Conservation (phyloP, 192 early-diverging fungal species). For the Cladochytrium replicatum region DNA sequence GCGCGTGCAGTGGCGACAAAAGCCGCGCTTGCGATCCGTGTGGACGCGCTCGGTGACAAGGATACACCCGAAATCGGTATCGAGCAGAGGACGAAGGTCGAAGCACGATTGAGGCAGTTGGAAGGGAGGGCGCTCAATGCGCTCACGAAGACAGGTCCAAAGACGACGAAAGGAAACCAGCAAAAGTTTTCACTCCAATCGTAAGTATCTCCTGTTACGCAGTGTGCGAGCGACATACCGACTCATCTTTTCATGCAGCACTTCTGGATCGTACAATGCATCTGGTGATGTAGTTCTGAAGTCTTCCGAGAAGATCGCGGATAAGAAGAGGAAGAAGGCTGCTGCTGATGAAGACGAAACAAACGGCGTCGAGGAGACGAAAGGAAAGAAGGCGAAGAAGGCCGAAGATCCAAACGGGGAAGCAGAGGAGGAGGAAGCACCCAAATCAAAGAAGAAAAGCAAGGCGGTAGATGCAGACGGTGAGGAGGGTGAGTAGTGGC, state of each 20-base stretch:
- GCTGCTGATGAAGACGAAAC: conserved; percentile 28
- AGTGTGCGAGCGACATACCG: too few species aligned
- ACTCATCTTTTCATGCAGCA: background rate
- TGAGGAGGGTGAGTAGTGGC: too few species aligned
- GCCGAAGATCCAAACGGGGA: conserved; percentile 30
- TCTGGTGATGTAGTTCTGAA: conserved; percentile 31
- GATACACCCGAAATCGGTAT: conserved; percentile 69
- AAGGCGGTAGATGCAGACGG: too few species aligned
- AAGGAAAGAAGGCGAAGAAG: conserved; percentile 31
- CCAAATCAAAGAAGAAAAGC: too few species aligned
- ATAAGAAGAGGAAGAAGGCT: conserved; percentile 27
- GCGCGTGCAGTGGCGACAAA: conserved; percentile 90
- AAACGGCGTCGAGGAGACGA: conserved; percentile 35
- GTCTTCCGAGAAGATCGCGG: conserved; percentile 16
- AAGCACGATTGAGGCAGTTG: conserved; percentile 77
- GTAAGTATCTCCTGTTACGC: background rate
- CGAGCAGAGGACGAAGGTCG: conserved; percentile 76
- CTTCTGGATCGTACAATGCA: conserved; percentile 31
- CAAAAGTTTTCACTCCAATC: conserved; percentile 50
- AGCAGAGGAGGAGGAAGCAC: conserved; percentile 27
- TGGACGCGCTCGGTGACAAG: conserved; percentile 83
- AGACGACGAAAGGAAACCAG: conserved; percentile 55
- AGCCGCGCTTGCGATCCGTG: conserved; percentile 76
- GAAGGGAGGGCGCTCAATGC: conserved; percentile 61
- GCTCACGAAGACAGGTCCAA: conserved; percentile 51